These are phyloP conservation scores for Polygonum aviculare DNA, from an alignment of 148 eudicot species.

Conservation along the genomic window DNA sequence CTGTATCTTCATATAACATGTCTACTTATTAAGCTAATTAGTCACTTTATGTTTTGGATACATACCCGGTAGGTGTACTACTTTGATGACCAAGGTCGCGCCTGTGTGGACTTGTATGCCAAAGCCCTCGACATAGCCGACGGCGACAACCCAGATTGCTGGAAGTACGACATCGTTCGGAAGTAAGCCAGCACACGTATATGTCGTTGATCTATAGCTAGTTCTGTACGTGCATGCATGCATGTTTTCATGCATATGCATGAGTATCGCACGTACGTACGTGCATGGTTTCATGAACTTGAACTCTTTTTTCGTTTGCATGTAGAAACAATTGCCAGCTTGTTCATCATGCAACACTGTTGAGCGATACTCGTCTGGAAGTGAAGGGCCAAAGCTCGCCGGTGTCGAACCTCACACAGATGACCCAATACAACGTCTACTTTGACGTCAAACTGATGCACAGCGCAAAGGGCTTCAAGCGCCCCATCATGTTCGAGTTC, in stretches of 20 bases:
- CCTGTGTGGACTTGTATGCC: neutral
- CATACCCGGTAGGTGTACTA: neutral
- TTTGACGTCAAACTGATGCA: neutral
- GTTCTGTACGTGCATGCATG: too few relatives aligned
- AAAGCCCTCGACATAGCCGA: neutral
- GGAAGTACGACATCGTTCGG: neutral
- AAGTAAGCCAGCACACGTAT: neutral
- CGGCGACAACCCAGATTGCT: constrained; percentile 2
- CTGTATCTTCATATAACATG: too few relatives aligned
- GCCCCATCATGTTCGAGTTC: neutral
- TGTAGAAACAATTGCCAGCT: neutral
- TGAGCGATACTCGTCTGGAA: neutral
- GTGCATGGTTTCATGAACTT: too few relatives aligned
- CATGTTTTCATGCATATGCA: too few relatives aligned
- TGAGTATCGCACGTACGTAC: too few relatives aligned
- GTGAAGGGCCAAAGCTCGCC: neutral
- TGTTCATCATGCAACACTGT: neutral
- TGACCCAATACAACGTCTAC: neutral
- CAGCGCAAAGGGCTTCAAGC: neutral
- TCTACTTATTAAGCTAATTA: too few relatives aligned
- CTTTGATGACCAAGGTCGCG: neutral
- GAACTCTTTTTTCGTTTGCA: too few relatives aligned
- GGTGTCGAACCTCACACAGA: neutral
- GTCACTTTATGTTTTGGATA: too few relatives aligned
- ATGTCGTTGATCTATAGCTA: too few relatives aligned